Percentiles rank a stretch among this genome's conserved stretches.
These are phyloP conservation scores for Auxenochlorella protothecoides DNA, from an alignment of 139 green algal species.

Conservation along the genomic window DNA sequence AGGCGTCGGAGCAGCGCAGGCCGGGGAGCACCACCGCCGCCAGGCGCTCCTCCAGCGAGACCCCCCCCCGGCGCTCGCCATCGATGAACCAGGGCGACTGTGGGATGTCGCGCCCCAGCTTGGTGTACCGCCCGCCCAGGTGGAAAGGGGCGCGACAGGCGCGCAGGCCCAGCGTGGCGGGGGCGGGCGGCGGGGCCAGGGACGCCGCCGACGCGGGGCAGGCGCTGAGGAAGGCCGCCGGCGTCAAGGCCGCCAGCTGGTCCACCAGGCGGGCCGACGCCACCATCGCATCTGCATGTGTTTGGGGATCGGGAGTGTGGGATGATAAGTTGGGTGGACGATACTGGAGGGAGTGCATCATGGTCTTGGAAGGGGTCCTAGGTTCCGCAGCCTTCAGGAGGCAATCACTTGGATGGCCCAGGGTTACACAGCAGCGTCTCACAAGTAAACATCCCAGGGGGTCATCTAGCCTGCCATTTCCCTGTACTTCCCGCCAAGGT, in stretches of 20 bases:
- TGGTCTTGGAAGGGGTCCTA: too few relatives aligned
- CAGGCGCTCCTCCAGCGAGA: constrained; percentile 33
- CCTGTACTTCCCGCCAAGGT: too few relatives aligned
- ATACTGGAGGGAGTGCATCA: too few relatives aligned
- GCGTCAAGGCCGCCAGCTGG: neutral
- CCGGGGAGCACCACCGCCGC: constrained; percentile 17
- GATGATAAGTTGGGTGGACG: too few relatives aligned
- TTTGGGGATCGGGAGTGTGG: neutral
- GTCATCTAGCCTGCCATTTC: too few relatives aligned
- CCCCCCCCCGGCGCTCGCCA: constrained; percentile 19
- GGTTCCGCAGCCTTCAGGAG: too few relatives aligned
- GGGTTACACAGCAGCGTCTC: too few relatives aligned
- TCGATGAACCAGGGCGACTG: constrained; percentile 44
- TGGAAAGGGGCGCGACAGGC: neutral
- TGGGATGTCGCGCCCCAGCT: constrained; percentile 14
- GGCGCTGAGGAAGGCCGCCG: neutral
- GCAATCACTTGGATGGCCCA: too few relatives aligned
- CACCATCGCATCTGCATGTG: neutral
- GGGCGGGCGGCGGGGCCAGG: neutral
- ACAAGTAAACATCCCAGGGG: too few relatives aligned
- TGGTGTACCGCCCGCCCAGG: constrained; percentile 18
- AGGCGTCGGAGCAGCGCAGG: constrained; percentile 20
- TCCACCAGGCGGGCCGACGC: neutral
- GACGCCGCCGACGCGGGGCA: neutral
- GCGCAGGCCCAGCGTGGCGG: constrained; percentile 1